Evolutionary conservation across 2,329 filamentous ascomycete genomes (phyloP), one percentile per base, ranked within the genome.

Genomic region (Neocucurbitaria cava): DNA sequence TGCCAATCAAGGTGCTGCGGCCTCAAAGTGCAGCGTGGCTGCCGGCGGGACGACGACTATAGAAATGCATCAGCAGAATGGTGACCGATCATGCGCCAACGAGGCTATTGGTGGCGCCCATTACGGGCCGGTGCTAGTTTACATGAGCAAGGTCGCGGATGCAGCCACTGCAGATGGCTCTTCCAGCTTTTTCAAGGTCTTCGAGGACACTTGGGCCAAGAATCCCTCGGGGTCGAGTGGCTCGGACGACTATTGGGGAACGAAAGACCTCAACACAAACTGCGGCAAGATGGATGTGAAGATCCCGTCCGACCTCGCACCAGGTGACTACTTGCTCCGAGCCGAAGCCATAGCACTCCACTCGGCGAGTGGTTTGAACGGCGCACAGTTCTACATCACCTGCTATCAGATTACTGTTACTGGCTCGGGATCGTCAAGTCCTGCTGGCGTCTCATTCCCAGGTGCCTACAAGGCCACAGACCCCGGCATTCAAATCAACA

Each of bases 341-440:
- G 82, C 83, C 28, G 85, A 87, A 76, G 78, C 83, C 40, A 81
- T 89, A 48, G 86, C 83, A 10, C 83, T 89, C 39, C 86, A 89
- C 75, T 71, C 75, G 30, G 81, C 79, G 3, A 74, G 74, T 3
- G 61, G 70, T 35, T 48, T 74, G 15, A 78, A 77, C 49, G 81
- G 78, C 28, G 77, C 78, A 18, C 76, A 81, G 61, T 75, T 76
- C 64, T 80, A 81, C 66, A 51, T 78, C 24, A 73, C 72, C 28
- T 81, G 87, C 72, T 77, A 85, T 64, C 87, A 89, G 78, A 68
- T 89, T 58, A 79, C 86, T 68, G 76, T 89, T 58, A 82, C 82
- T 23, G 84, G 85, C 51, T 73, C 76, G 35, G 84, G 82, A 15
- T 79, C 82, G 36, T 78, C 76, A n/a, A 75, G 69, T 52, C 72